Conservation (phyloP, 306 rosid genomes). For the Elaeagnus macrophylla region DNA sequence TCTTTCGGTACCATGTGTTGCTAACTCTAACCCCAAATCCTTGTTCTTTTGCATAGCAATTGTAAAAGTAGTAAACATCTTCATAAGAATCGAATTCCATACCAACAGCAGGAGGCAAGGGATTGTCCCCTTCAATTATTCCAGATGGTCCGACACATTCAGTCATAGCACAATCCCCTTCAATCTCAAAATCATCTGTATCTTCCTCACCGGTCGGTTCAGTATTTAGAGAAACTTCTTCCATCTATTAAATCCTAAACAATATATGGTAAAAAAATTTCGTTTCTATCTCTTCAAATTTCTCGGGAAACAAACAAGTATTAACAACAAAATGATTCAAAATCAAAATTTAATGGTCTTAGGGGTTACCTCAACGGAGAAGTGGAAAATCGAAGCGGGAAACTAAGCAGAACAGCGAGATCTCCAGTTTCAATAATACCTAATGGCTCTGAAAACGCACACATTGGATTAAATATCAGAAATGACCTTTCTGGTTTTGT, state of each 20-base stretch:
- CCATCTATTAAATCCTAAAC: constrained; percentile 32
- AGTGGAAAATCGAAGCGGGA: neutral
- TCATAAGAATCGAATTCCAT: constrained; percentile 72
- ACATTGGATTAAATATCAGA: too few species aligned
- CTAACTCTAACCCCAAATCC: constrained; percentile 77
- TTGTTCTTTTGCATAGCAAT: constrained; percentile 65
- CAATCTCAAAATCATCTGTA: constrained; percentile 42
- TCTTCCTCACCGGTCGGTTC: constrained; percentile 54
- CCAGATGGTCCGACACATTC: constrained; percentile 41
- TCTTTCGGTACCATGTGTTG: constrained; percentile 69
- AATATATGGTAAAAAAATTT: too few species aligned
- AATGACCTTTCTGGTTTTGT: too few species aligned
- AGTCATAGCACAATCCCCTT: constrained; percentile 45
- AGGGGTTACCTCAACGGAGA: constrained; percentile 7
- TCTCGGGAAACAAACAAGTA: constrained; percentile 2
- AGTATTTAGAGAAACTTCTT: constrained; percentile 56
- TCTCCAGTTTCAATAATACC: too few species aligned
- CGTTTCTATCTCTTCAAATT: neutral
- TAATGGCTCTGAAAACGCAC: too few species aligned
- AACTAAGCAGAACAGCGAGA: too few species aligned
- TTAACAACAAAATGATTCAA: neutral
- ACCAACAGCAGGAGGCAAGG: constrained; percentile 59
- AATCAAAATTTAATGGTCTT: neutral
- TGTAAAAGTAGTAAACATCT: constrained; percentile 67
- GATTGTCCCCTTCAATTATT: constrained; percentile 44